These are phyloP conservation scores for Austroboletus eburneus DNA, from an alignment of 768 basidiomycete species.

Conservation along the genomic window DNA sequence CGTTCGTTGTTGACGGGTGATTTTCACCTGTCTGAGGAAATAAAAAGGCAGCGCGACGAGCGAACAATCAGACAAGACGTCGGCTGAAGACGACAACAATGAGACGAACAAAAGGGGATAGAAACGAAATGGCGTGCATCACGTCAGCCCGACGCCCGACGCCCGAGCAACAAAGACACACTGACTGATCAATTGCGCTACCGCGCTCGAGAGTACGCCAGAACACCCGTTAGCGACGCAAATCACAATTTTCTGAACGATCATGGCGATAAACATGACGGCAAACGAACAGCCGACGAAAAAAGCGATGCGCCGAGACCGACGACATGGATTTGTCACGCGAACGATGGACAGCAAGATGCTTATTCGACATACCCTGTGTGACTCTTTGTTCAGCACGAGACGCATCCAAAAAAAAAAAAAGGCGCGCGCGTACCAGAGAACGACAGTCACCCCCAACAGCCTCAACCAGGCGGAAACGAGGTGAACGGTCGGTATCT, in stretches of 20 bases:
- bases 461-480: too few relatives aligned
- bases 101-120: too few relatives aligned
- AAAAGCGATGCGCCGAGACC: constrained; percentile 1
- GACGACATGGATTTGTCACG: constrained; percentile 9
- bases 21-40: constrained; percentile 3
- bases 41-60: constrained; percentile 19
- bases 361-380: constrained; percentile 24
- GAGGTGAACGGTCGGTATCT: too few relatives aligned
- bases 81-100: constrained; percentile 16
- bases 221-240: constrained; percentile 5
- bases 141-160: neutral
- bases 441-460: neutral
- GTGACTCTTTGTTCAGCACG: neutral
- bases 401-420: too few relatives aligned
- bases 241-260: constrained; percentile 13
- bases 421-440: neutral
- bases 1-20: constrained; percentile 12
- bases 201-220: constrained; percentile 1
- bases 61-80: constrained; percentile 14
- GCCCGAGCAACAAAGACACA: neutral
- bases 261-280: constrained; percentile 22
- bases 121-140: too few relatives aligned
- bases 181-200: constrained; percentile 23
- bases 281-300: constrained; percentile 13
- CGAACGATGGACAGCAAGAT: constrained; percentile 23